Evolutionary conservation across 495 filamentous ascomycete species (phyloP), one percentile per base, ranked within the genome.

Genomic region (Annulohypoxylon stygium): DNA sequence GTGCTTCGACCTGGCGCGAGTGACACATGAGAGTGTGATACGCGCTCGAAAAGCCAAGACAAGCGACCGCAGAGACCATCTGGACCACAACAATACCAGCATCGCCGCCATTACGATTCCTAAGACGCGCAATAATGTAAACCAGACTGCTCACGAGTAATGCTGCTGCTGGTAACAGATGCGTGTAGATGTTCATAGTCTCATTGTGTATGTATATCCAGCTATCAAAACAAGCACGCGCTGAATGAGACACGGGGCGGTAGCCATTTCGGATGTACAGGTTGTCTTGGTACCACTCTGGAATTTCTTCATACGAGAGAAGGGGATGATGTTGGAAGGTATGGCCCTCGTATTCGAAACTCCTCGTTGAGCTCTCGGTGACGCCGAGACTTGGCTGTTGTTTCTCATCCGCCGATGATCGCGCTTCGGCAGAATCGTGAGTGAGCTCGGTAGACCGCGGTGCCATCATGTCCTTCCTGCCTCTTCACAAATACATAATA

Each of bases 121-220:
- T 57, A 36, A 78, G 55, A 39, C 64, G 75, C 16, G 67, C 47
- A 12, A 67, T 18, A 3, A 73, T 26, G 37, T 72, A 78, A 14
- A 57, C 69, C 26, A 73, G 58, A 0, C 76, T 71, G 43, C 36
- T 26, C 30, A 71, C 41, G 77, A 82, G 26, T 69, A 79, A 4
- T 18, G 57, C 64, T 55, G 33, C 51, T 10, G 76, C 83, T 0
- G 84, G 81, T 0, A 94, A 69, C 4, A 96, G 83, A 79, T 96
- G 93, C 2, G 90, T 89, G 75, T 93, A 94, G 67, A 96, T 94
- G 76, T 95, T 96, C 48, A 95, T 86, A 1, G 90, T 89, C 80
- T 96, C 92, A 77, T 96, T 97, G 80, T 97, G 93, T n/a, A 94
- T 71, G 79, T 93, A 93, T 54, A 84, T 80, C 67, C 94, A 82